Conservation (phyloP, 179 eudicot genomes). For the Vitellaria paradoxa region DNA sequence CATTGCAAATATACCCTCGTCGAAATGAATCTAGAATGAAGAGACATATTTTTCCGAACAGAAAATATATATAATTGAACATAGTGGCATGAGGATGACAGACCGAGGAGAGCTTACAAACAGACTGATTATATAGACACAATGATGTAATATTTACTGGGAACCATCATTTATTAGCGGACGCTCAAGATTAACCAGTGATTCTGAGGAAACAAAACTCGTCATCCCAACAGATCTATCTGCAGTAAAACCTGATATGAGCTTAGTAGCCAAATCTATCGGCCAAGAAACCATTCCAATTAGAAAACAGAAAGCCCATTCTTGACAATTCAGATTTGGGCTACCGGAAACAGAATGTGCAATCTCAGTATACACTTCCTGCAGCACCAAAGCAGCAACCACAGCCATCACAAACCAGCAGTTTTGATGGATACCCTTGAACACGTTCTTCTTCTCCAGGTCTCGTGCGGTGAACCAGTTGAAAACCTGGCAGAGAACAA, state of each 20-base stretch:
- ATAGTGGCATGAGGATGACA: not conserved
- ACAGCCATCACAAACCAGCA: conserved; percentile 16
- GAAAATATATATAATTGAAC: no score
- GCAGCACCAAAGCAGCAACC: not conserved
- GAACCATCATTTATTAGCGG: not conserved
- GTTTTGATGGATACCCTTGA: conserved; percentile 17
- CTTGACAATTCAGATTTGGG: conserved; percentile 9
- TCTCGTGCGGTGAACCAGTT: conserved; percentile 24
- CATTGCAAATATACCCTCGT: no score
- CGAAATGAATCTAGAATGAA: no score
- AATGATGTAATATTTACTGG: not conserved
- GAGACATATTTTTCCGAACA: no score
- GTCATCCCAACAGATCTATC: not conserved
- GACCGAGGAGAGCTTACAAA: not conserved
- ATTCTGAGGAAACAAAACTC: not conserved
- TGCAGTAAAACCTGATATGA: not conserved
- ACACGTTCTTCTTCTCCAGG: conserved; percentile 16
- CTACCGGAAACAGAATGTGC: not conserved
- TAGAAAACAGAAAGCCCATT: conserved; percentile 18
- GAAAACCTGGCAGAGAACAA: conserved; percentile 30
- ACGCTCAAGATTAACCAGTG: not conserved
- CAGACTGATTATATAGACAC: no score
- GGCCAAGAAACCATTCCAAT: conserved; percentile 17
- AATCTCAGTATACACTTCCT: not conserved
- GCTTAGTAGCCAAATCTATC: conserved; percentile 20